A percentile compares a stretch with the other conserved stretches of the same genome.
Conservation (phyloP, 768 basidiomycete species). For the Inosperma sp. region DNA sequence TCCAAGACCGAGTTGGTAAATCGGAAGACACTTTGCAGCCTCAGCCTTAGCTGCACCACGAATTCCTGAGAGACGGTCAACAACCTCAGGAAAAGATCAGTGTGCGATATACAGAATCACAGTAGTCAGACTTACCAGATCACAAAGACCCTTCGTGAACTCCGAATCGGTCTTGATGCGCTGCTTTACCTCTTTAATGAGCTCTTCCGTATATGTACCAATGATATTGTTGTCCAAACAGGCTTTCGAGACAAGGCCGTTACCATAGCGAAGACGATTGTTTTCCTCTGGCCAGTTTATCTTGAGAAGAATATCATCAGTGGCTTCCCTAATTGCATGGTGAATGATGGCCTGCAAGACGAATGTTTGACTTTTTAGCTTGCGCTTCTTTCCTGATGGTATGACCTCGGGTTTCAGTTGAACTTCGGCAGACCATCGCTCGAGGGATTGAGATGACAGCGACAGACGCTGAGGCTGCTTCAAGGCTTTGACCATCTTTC, state of each 20-base stretch:
- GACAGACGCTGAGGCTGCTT: neutral
- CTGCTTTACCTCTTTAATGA: neutral
- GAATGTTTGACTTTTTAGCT: neutral
- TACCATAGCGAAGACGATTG: neutral
- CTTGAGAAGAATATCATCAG: neutral
- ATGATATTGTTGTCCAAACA: neutral
- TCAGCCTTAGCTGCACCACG: neutral
- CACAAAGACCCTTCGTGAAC: constrained; percentile 1
- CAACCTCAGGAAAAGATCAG: neutral
- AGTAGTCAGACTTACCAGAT: neutral
- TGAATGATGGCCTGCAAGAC: neutral
- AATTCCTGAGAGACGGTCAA: neutral
- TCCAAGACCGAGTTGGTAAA: constrained; percentile 2
- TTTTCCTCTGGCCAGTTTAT: constrained; percentile 2
- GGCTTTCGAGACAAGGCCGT: neutral
- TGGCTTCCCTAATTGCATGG: neutral
- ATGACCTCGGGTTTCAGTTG: neutral
- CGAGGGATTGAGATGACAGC: neutral
- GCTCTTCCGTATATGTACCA: neutral
- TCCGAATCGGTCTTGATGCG: neutral
- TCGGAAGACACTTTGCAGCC: constrained; percentile 2
- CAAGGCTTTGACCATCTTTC: too few species aligned
- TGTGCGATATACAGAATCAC: neutral
- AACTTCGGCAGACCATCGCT: neutral
- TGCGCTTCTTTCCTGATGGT: neutral